These are phyloP conservation scores for Sporothrix euskadiensis DNA, from an alignment of 2,329 filamentous ascomycete species.

Conservation along the genomic window DNA sequence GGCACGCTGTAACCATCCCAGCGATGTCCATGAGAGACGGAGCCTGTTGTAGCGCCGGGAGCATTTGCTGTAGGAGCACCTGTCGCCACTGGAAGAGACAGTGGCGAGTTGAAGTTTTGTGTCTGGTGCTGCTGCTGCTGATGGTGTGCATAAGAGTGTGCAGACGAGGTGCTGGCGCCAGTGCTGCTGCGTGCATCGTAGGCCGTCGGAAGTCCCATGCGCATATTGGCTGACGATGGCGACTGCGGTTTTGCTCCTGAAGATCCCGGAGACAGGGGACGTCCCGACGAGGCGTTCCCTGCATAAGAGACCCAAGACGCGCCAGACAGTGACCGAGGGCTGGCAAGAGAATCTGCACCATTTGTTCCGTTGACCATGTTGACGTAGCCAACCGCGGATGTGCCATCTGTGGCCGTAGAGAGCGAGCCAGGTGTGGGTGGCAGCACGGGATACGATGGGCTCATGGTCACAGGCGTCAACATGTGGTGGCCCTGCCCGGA, in stretches of 20 bases:
- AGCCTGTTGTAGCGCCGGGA: neutral
- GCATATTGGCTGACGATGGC: slow-evolving; percentile 38
- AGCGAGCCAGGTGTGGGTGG: slow-evolving; percentile 49
- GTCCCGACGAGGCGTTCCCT: slow-evolving; percentile 36
- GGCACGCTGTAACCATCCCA: slow-evolving; percentile 33
- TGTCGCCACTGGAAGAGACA: slow-evolving; percentile 25
- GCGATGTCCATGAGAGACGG: slow-evolving; percentile 20
- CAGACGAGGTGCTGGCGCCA: neutral
- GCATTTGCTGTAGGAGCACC: slow-evolving; percentile 1
- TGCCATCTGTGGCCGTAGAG: slow-evolving; percentile 41
- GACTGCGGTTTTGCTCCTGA: slow-evolving; percentile 43
- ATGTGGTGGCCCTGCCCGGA: slow-evolving; percentile 42
- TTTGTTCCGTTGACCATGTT: slow-evolving; percentile 40
- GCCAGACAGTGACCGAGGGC: slow-evolving; percentile 54
- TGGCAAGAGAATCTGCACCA: slow-evolving; percentile 54
- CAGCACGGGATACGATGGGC: slow-evolving; percentile 46
- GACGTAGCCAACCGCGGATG: slow-evolving; percentile 44
- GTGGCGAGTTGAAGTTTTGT: slow-evolving; percentile 32
- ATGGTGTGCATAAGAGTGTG: slow-evolving; percentile 28
- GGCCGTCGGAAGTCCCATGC: slow-evolving; percentile 45
- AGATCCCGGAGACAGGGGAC: slow-evolving; percentile 47
- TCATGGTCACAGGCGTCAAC: slow-evolving; percentile 44
- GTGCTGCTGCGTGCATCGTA: slow-evolving; percentile 37
- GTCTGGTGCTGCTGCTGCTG: slow-evolving; percentile 36
- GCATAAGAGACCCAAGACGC: slow-evolving; percentile 47